These are phyloP conservation scores for Solanum lycopersicoides DNA, from an alignment of 257 asterid species.

Conservation along the genomic window DNA sequence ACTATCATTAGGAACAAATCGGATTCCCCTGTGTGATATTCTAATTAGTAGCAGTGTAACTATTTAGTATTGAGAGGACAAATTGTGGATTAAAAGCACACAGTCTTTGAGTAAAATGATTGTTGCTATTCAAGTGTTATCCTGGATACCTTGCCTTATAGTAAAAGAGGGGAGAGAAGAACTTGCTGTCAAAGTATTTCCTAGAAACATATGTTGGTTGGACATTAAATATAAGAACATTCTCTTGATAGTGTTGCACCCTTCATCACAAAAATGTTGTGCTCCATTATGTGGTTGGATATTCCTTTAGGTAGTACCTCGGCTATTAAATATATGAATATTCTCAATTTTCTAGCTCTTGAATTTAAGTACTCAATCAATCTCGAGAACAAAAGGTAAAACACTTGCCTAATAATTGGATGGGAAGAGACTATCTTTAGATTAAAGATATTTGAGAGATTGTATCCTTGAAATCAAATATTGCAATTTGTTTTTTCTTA, in stretches of 20 bases:
- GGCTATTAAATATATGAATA: not conserved
- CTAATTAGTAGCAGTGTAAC: not conserved
- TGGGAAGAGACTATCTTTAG: not conserved
- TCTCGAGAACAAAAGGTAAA: not conserved
- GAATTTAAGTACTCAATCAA: not conserved
- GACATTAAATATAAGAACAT: not conserved
- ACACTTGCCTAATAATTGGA: not conserved
- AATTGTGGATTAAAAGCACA: not conserved
- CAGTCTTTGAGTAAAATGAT: not conserved
- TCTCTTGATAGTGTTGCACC: not conserved
- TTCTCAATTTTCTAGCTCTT: not conserved
- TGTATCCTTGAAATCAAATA: not conserved
- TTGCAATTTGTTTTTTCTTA: no score
- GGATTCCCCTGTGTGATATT: not conserved
- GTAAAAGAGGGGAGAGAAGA: not conserved
- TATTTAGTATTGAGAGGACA: not conserved
- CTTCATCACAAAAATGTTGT: no score
- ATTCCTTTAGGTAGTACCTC: not conserved
- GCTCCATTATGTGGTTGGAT: not conserved
- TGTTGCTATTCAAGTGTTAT: not conserved
- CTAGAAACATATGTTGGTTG: not conserved
- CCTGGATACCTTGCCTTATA: not conserved
- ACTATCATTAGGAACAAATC: not conserved
- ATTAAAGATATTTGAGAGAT: not conserved
- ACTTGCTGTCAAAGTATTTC: not conserved